Evolutionary conservation across 192 early-diverging fungal genomes (phyloP).

Genomic region (Podila epigama): DNA sequence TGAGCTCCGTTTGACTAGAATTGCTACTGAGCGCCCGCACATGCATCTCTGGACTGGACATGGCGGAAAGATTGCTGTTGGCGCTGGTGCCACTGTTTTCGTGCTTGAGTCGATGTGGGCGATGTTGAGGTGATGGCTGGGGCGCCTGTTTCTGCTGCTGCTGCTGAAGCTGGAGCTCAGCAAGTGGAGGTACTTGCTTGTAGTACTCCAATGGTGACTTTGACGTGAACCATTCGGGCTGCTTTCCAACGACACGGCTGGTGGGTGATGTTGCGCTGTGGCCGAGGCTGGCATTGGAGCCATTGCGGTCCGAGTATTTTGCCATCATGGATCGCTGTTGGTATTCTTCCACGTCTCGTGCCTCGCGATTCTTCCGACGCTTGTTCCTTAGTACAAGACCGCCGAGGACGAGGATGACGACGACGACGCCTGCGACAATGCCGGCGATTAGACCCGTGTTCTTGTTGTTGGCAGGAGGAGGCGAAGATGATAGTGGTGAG

Average conservation of each 20-base stretch:
- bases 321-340: slow-evolving; percentile 11
- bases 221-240: slow-evolving; percentile 25
- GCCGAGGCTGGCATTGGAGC: neutral
- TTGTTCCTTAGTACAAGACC: slow-evolving; percentile 15
- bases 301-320: slow-evolving; percentile 13
- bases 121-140: neutral
- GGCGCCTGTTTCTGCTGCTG: neutral
- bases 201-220: slow-evolving; percentile 41
- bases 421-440: slow-evolving; percentile 6
- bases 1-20: neutral
- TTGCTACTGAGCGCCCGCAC: neutral
- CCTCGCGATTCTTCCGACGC: slow-evolving; percentile 7
- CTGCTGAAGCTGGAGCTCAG: slow-evolving; percentile 9
- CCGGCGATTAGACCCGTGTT: slow-evolving; percentile 18
- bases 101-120: slow-evolving; percentile 1
- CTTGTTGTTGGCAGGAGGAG: neutral
- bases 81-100: slow-evolving; percentile 1
- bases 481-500: neutral
- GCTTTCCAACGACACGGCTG: neutral
- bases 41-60: neutral
- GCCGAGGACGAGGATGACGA: slow-evolving; percentile 1
- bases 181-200: slow-evolving; percentile 7
- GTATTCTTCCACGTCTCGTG: slow-evolving; percentile 20
- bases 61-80: neutral
- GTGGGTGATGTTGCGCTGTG: neutral